Evolutionary conservation across 1,284 basidiomycete genomes (phyloP).

Genomic region (Ustanciosporium gigantosporum): DNA sequence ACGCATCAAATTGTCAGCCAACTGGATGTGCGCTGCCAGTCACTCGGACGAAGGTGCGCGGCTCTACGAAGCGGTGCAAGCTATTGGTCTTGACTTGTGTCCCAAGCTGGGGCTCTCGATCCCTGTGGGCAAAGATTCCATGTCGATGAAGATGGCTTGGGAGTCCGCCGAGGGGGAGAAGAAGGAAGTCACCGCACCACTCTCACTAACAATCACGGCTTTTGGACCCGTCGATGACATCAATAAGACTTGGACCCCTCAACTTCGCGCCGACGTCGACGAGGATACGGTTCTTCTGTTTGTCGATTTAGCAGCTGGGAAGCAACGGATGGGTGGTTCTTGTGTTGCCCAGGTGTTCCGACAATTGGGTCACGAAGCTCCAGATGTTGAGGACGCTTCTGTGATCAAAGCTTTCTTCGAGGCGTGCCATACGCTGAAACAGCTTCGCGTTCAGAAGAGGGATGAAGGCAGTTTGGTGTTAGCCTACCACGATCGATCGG

Average conservation of each 20-base stretch:
- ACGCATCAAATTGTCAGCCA: conserved; percentile 89
- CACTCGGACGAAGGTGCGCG: conserved; percentile 87
- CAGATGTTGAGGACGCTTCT: conserved; percentile 81
- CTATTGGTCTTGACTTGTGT: conserved; percentile 91
- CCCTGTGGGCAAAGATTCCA: conserved; percentile 97
- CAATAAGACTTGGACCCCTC: conserved; percentile 86
- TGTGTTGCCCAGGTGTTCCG: conserved; percentile 93
- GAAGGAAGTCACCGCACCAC: conserved; percentile 83
- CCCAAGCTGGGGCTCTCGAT: conserved; percentile 91
- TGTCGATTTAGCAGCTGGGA: conserved; percentile 83
- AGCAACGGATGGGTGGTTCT: conserved; percentile 87
- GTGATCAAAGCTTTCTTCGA: conserved; percentile 80
- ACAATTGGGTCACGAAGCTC: conserved; percentile 82
- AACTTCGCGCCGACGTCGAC: conserved; percentile 69
- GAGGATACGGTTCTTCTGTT: conserved; percentile 74
- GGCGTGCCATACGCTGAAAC: conserved; percentile 73
- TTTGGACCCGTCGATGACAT: conserved; percentile 86
- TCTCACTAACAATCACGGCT: conserved; percentile 91
- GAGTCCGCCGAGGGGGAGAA: conserved; percentile 65
- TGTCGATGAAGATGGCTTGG: conserved; percentile 99
- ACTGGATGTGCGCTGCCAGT: conserved; percentile 98
- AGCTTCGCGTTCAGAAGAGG: conserved; percentile 55
- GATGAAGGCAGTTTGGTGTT: conserved; percentile 72
- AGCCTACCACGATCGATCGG: conserved; percentile 97
- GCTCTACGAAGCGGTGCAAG: conserved; percentile 88